Conservation (phyloP, 179 eudicot species). For the Amaranthus tricolor region DNA sequence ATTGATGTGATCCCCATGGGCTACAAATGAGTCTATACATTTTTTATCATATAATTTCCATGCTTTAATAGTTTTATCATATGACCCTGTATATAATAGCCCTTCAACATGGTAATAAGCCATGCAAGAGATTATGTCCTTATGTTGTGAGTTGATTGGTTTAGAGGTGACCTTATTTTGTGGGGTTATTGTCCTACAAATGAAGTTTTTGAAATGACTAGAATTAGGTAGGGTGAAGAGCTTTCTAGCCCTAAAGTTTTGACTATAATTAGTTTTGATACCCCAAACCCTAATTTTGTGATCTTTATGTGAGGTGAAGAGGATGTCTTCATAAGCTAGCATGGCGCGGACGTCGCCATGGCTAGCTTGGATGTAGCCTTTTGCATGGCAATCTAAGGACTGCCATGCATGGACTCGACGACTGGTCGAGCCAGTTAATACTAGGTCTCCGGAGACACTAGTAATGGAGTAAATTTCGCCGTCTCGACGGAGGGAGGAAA, state of each 20-base stretch:
- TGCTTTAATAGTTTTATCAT: slow-evolving; percentile 55
- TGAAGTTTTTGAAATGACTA: slow-evolving; percentile 16
- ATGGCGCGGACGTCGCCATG: slow-evolving; percentile 50
- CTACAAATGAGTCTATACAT: slow-evolving; percentile 56
- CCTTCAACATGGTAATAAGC: slow-evolving; percentile 58
- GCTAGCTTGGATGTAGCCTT: slow-evolving; percentile 44
- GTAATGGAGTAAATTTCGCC: slow-evolving; percentile 49
- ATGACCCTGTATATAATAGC: slow-evolving; percentile 60
- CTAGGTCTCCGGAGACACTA: slow-evolving; percentile 25
- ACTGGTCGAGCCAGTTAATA: slow-evolving; percentile 56
- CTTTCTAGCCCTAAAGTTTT: slow-evolving; percentile 17
- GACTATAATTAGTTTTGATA: slow-evolving; percentile 2
- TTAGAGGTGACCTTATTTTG: slow-evolving; percentile 22
- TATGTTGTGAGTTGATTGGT: slow-evolving; percentile 35
- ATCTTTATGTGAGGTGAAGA: slow-evolving; percentile 61
- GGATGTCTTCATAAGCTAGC: slow-evolving; percentile 39
- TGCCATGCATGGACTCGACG: slow-evolving; percentile 55
- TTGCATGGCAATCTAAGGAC: slow-evolving; percentile 45
- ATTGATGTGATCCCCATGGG: slow-evolving; percentile 57
- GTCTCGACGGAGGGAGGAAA: slow-evolving; percentile 50
- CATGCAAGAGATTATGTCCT: slow-evolving; percentile 58
- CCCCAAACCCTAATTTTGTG: slow-evolving; percentile 47
- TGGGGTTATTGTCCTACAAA: slow-evolving; percentile 19
- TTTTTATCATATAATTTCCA: slow-evolving; percentile 48
- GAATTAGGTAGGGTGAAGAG: slow-evolving; percentile 14